phyloP scores from a whole-genome alignment of 169 alveolate species.

The Condylostoma magnum region DNA sequence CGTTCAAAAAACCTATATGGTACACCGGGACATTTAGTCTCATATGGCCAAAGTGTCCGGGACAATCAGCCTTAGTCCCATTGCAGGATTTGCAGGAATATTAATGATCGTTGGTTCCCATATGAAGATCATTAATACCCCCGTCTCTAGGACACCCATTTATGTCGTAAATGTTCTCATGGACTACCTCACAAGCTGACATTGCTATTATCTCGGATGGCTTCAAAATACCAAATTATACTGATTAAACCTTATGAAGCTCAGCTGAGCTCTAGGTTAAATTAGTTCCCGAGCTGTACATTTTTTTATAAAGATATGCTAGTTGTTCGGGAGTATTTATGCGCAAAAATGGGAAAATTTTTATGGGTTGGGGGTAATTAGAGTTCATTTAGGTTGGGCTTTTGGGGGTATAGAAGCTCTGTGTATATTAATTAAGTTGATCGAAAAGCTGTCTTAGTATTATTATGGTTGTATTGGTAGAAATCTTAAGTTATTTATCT shows the following conservation, averaged over 20 bases:
- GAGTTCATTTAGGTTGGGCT: too few relatives aligned
- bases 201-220: constrained; percentile 24
- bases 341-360: too few relatives aligned
- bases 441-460: too few relatives aligned
- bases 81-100: constrained; percentile 93
- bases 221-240: constrained; percentile 6
- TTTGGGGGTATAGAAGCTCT: too few relatives aligned
- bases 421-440: too few relatives aligned
- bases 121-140: constrained; percentile 93
- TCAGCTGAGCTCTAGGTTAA: constrained; percentile 21
- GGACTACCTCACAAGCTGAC: constrained; percentile 6
- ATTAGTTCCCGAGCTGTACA: constrained; percentile 15
- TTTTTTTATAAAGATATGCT: too few relatives aligned
- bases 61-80: constrained; percentile 95
- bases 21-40: constrained; percentile 94
- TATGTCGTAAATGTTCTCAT: constrained; percentile 19
- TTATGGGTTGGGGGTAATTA: too few relatives aligned
- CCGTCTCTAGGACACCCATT: constrained; percentile 91
- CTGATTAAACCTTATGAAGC: constrained; percentile 18
- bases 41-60: constrained; percentile 99
- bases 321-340: too few relatives aligned
- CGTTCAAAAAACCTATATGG: constrained; percentile 92
- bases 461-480: too few relatives aligned
- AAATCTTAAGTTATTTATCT: too few relatives aligned
- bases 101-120: constrained; percentile 97